Conservation (phyloP, 129 eudicot species). For the Flaveria ramosissima region DNA sequence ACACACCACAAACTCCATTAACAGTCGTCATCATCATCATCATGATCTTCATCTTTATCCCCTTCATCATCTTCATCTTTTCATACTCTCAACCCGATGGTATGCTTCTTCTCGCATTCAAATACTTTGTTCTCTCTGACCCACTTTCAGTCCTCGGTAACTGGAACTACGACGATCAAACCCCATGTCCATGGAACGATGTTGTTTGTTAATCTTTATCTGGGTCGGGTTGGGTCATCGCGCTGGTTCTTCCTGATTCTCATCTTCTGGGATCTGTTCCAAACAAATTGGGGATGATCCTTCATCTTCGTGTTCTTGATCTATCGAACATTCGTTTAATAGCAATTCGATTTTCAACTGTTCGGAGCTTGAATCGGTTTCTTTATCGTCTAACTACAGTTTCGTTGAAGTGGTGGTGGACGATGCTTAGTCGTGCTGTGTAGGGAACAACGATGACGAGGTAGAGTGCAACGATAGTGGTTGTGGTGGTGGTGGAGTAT, state of each 20-base stretch:
- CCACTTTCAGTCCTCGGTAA: conserved; percentile 80
- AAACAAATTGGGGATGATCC: conserved; percentile 62
- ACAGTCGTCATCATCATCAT: background rate
- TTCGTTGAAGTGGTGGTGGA: no score
- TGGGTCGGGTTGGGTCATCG: conserved; percentile 36
- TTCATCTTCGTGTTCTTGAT: conserved; percentile 61
- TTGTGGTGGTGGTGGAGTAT: no score
- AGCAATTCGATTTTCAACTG: conserved; percentile 76
- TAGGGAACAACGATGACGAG: no score
- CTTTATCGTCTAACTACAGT: conserved; percentile 70
- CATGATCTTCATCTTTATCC: conserved; percentile 22
- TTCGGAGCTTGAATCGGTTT: conserved; percentile 56
- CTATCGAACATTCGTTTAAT: conserved; percentile 68
- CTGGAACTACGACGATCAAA: conserved; percentile 73
- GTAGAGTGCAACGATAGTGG: no score
- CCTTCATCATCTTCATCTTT: conserved; percentile 20
- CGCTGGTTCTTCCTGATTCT: conserved; percentile 53
- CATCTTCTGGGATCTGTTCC: conserved; percentile 78
- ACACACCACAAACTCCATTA: conserved; percentile 2
- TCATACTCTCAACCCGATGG: conserved; percentile 74
- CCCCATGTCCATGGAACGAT: conserved; percentile 88
- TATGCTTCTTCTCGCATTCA: conserved; percentile 69
- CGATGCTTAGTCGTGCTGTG: no score
- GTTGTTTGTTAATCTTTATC: conserved; percentile 48
- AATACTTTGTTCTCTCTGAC: conserved; percentile 74